A percentile compares a stretch with the other conserved stretches of the same genome.
Evolutionary conservation across 2,329 filamentous ascomycete species (phyloP).

Genomic region (Leptographium flavum): DNA sequence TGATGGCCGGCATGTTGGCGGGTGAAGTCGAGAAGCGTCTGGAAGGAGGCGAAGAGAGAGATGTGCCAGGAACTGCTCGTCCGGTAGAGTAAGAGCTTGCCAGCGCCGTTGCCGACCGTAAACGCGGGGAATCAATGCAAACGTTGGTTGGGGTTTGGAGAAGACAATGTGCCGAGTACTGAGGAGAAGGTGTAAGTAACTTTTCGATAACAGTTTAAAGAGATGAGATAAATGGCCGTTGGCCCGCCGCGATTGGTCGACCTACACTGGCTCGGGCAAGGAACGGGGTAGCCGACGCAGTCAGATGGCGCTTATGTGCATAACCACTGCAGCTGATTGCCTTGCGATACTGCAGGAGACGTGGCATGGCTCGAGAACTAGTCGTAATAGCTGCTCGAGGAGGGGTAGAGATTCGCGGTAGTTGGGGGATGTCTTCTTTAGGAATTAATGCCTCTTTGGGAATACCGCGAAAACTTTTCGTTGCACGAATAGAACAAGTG

Average conservation of each 20-base stretch:
- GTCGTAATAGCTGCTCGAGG: not conserved
- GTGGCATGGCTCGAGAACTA: slow-evolving; percentile 5
- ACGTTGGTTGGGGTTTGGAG: not conserved
- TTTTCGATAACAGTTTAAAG: slow-evolving; percentile 9
- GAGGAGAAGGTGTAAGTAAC: not conserved
- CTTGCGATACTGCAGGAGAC: slow-evolving; percentile 1
- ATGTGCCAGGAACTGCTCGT: not conserved
- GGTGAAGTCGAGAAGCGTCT: slow-evolving; percentile 31
- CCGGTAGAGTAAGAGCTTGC: not conserved
- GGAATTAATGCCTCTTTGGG: slow-evolving; percentile 2
- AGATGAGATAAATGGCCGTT: slow-evolving; percentile 9
- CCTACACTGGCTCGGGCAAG: slow-evolving; percentile 1
- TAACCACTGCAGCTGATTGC: not conserved
- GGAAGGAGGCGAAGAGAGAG: not conserved
- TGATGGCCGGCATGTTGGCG: slow-evolving; percentile 65
- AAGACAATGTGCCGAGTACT: not conserved
- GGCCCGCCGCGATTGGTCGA: slow-evolving; percentile 6
- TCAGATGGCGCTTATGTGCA: slow-evolving; percentile 8
- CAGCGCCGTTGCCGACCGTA: not conserved
- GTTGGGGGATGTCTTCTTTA: slow-evolving; percentile 1
- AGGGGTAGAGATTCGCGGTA: not conserved
- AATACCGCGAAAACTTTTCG: not conserved
- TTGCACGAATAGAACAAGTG: not conserved
- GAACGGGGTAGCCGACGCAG: not conserved
- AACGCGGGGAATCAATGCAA: not conserved